These are phyloP conservation scores for Chenopodium quinoa DNA, from an alignment of 148 eudicot genomes.

Conservation along the genomic window DNA sequence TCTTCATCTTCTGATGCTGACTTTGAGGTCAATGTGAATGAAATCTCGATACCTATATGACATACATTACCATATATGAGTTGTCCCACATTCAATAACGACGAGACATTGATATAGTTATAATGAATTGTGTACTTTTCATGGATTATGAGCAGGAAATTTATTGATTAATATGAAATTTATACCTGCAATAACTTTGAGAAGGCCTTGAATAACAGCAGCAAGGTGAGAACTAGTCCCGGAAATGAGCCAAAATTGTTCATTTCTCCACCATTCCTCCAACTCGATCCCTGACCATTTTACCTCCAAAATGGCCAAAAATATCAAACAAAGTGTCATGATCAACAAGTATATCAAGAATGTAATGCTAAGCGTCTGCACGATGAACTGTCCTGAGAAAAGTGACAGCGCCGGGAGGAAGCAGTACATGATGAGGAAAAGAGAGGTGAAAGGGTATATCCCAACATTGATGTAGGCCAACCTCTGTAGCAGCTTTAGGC, in stretches of 20 bases:
- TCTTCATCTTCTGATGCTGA: slow-evolving; percentile 67
- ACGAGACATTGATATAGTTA: neutral
- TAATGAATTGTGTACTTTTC: no score
- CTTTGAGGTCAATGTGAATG: slow-evolving; percentile 80
- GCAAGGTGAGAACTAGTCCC: slow-evolving; percentile 88
- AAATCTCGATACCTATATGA: slow-evolving; percentile 57
- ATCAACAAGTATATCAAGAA: slow-evolving; percentile 59
- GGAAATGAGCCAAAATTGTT: slow-evolving; percentile 89
- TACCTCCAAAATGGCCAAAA: slow-evolving; percentile 71
- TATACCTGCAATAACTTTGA: slow-evolving; percentile 65
- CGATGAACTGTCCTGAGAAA: slow-evolving; percentile 82
- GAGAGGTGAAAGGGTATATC: slow-evolving; percentile 83
- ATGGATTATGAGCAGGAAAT: no score
- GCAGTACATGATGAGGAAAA: slow-evolving; percentile 75
- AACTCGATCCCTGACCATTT: slow-evolving; percentile 83
- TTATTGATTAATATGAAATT: neutral
- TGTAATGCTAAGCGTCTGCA: slow-evolving; percentile 45
- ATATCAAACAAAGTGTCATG: slow-evolving; percentile 63
- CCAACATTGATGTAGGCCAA: slow-evolving; percentile 85
- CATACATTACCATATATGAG: neutral
- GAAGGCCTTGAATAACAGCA: slow-evolving; percentile 84
- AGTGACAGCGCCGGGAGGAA: slow-evolving; percentile 94
- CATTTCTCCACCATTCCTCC: slow-evolving; percentile 95
- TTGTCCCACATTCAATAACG: no score
- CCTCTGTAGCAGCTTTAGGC: slow-evolving; percentile 61